phyloP scores from a whole-genome alignment of 371 early-diverging fungal genomes.

The Dichotomocladium elegans region DNA sequence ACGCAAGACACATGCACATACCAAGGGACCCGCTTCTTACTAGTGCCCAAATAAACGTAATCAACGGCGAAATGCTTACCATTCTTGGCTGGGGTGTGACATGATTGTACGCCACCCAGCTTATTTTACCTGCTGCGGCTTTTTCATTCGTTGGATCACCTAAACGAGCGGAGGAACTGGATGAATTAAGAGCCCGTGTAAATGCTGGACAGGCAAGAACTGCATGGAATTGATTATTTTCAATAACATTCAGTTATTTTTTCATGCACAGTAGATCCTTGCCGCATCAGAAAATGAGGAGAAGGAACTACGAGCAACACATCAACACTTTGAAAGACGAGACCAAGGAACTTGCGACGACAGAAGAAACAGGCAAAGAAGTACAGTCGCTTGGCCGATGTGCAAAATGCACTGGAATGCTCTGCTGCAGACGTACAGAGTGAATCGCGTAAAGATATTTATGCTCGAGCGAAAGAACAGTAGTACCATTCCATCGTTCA shows the following conservation, averaged over 20 bases:
- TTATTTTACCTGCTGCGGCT: no score
- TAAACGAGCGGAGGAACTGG: slow-evolving; percentile 65
- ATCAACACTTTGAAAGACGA: slow-evolving; percentile 32
- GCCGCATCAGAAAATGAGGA: slow-evolving; percentile 24
- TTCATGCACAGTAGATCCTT: slow-evolving; percentile 5
- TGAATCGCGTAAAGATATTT: slow-evolving; percentile 22
- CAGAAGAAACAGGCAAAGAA: slow-evolving; percentile 61
- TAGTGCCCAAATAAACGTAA: no score
- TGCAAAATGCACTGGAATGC: slow-evolving; percentile 57
- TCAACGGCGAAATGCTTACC: no score
- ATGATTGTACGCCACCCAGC: no score
- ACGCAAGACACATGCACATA: no score
- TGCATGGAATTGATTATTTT: background rate
- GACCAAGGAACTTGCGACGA: slow-evolving; percentile 48
- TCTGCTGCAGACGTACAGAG: slow-evolving; percentile 7
- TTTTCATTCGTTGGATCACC: no score
- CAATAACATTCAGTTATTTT: background rate
- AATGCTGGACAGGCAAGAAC: background rate
- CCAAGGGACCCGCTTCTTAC: no score
- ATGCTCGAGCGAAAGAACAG: background rate
- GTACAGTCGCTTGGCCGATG: slow-evolving; percentile 74
- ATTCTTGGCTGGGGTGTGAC: no score
- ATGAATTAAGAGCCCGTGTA: slow-evolving; percentile 52
- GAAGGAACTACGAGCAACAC: slow-evolving; percentile 24
- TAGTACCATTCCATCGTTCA: background rate